These are phyloP conservation scores for Candida nonsorbophila DNA, from an alignment of 805 yeast genomes.

Conservation along the genomic window DNA sequence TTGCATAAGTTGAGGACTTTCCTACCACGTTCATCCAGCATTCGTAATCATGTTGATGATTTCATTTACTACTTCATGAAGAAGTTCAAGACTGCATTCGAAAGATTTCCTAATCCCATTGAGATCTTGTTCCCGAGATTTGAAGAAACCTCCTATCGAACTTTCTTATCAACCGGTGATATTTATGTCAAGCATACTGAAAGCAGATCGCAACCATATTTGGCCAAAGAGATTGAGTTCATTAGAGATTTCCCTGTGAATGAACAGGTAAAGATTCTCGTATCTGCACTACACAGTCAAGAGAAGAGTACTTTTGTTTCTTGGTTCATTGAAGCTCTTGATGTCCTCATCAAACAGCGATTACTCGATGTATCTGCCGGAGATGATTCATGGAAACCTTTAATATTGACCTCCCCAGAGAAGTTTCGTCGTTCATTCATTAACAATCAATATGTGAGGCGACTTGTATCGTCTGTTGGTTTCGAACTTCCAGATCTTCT, in stretches of 20 bases:
- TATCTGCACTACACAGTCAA: conserved; percentile 43
- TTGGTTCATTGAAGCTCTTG: conserved; percentile 38
- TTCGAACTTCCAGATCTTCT: conserved; percentile 37
- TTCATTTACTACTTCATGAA: conserved; percentile 64
- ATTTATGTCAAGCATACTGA: conserved; percentile 18
- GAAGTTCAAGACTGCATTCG: conserved; percentile 44
- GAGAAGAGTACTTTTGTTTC: conserved; percentile 39
- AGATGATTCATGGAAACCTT: conserved; percentile 1
- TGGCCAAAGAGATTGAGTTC: conserved; percentile 33
- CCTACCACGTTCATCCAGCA: conserved; percentile 37
- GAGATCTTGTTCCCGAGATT: conserved; percentile 67
- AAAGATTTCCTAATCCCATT: conserved; percentile 49
- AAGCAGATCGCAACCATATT: conserved; percentile 15
- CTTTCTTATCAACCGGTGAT: conserved; percentile 61
- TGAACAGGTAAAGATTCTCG: conserved; percentile 45
- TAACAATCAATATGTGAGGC: conserved; percentile 45
- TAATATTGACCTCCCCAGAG: conserved; percentile 6
- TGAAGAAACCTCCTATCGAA: conserved; percentile 37
- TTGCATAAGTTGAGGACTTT: conserved; percentile 45
- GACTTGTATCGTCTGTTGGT: conserved; percentile 43
- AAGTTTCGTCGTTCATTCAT: conserved; percentile 27
- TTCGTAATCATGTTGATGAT: conserved; percentile 57
- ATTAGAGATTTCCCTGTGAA: conserved; percentile 31
- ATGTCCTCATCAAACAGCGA: conserved; percentile 18
- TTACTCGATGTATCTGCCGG: conserved; percentile 5